Evolutionary conservation across 2,329 filamentous ascomycete species (phyloP).

Genomic region (Trichoderma breve): DNA sequence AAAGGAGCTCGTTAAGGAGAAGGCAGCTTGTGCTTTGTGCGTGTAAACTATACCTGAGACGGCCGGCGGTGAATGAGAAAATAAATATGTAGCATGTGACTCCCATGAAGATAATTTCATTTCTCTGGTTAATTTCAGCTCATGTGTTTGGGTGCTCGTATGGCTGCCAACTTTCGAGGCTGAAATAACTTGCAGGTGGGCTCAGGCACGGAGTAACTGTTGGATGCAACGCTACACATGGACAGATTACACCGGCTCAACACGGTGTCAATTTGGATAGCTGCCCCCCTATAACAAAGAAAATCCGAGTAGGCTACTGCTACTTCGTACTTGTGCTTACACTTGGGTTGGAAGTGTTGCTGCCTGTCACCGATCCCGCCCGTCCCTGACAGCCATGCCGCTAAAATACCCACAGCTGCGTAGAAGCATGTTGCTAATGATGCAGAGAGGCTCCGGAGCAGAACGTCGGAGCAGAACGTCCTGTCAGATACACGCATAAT

Average conservation of each 20-base stretch:
- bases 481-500: background rate
- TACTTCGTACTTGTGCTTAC: background rate
- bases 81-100: background rate
- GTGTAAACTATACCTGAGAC: background rate
- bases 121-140: background rate
- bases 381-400: constrained; percentile 5
- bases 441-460: background rate
- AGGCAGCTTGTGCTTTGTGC: background rate
- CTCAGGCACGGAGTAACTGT: background rate
- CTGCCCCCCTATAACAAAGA: background rate
- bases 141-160: background rate
- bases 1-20: constrained; percentile 15
- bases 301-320: background rate
- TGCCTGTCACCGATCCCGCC: background rate
- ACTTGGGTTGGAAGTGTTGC: background rate
- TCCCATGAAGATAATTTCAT: background rate
- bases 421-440: background rate
- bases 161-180: background rate
- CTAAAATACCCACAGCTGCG: background rate
- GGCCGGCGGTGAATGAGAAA: background rate
- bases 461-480: background rate
- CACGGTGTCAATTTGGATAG: background rate
- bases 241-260: background rate
- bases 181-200: background rate
- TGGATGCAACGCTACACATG: background rate